Percentiles rank a stretch among this genome's conserved stretches.
These are phyloP conservation scores for Syncephalis fuscata DNA, from an alignment of 371 early-diverging fungal species.

Conservation along the genomic window DNA sequence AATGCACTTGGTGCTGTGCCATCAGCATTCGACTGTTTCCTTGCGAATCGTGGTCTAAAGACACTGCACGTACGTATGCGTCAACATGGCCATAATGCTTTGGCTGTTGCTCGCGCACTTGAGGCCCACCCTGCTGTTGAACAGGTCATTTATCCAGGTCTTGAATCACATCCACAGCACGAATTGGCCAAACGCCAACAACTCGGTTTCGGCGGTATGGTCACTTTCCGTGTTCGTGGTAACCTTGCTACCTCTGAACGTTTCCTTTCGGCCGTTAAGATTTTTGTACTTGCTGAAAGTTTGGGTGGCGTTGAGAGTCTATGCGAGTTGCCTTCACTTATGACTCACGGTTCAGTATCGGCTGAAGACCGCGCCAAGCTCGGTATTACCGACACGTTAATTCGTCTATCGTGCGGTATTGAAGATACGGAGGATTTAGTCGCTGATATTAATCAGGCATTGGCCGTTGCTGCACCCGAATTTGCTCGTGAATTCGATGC, in stretches of 20 bases:
- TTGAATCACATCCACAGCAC: slow-evolving; percentile 67
- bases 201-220: slow-evolving; percentile 74
- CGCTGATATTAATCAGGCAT: slow-evolving; percentile 14
- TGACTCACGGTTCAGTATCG: slow-evolving; percentile 74
- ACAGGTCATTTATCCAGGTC: slow-evolving; percentile 74
- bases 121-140: slow-evolving; percentile 39
- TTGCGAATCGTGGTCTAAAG: slow-evolving; percentile 91
- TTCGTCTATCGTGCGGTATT: slow-evolving; percentile 68
- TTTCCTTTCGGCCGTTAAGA: slow-evolving; percentile 41
- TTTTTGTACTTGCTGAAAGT: slow-evolving; percentile 72
- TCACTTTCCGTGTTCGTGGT: slow-evolving; percentile 68
- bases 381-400: slow-evolving; percentile 68
- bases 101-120: slow-evolving; percentile 53
- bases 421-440: slow-evolving; percentile 71
- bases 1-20: slow-evolving; percentile 93
- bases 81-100: slow-evolving; percentile 74
- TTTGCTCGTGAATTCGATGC: no score
- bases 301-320: slow-evolving; percentile 78
- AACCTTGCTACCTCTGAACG: slow-evolving; percentile 43
- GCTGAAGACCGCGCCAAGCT: slow-evolving; percentile 54
- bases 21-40: slow-evolving; percentile 92
- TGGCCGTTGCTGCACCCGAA: slow-evolving; percentile 9
- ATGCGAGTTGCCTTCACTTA: slow-evolving; percentile 66
- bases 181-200: slow-evolving; percentile 61
- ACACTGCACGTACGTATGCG: slow-evolving; percentile 90